phyloP scores from a whole-genome alignment of 352 stramenopile genomes.

The Globisporangium perplexum region DNA sequence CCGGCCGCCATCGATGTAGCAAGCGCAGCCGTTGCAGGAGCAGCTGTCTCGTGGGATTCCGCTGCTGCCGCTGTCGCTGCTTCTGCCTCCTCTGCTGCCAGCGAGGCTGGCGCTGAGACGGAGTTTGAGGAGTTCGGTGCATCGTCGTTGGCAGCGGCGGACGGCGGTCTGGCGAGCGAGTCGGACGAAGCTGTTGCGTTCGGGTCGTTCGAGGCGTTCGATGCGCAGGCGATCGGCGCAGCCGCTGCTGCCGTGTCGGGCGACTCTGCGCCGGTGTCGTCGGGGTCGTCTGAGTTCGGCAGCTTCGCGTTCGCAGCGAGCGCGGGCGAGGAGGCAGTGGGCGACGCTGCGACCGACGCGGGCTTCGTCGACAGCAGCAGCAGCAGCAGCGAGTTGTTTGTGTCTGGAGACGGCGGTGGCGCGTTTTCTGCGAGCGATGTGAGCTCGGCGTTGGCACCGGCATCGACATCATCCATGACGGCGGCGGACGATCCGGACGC shows the following conservation, averaged over 20 bases:
- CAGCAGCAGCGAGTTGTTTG: not conserved
- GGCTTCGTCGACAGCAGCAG: not conserved
- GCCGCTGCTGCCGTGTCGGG: not conserved
- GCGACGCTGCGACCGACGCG: not conserved
- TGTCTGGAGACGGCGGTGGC: not conserved
- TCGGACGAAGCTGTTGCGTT: not conserved
- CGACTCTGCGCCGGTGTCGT: not conserved
- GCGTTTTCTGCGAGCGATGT: not conserved
- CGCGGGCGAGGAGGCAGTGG: not conserved
- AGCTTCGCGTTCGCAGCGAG: constrained; percentile 1
- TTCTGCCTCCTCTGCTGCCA: too few relatives aligned
- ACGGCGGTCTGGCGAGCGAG: too few relatives aligned
- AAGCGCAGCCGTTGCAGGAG: too few relatives aligned
- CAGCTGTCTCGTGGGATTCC: too few relatives aligned
- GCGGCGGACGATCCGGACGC: too few relatives aligned
- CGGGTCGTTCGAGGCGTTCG: not conserved
- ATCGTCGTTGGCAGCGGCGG: too few relatives aligned
- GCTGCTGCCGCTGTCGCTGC: too few relatives aligned
- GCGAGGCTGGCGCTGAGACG: too few relatives aligned
- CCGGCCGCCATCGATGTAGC: too few relatives aligned
- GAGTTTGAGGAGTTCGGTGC: too few relatives aligned
- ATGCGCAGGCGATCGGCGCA: not conserved
- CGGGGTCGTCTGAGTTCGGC: not conserved
- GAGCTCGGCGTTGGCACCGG: not conserved
- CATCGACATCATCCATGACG: too few relatives aligned